Evolutionary conservation across 148 eudicot species (phyloP), one percentile per base, ranked within the genome.

Genomic region (Rhododendron simsii): DNA sequence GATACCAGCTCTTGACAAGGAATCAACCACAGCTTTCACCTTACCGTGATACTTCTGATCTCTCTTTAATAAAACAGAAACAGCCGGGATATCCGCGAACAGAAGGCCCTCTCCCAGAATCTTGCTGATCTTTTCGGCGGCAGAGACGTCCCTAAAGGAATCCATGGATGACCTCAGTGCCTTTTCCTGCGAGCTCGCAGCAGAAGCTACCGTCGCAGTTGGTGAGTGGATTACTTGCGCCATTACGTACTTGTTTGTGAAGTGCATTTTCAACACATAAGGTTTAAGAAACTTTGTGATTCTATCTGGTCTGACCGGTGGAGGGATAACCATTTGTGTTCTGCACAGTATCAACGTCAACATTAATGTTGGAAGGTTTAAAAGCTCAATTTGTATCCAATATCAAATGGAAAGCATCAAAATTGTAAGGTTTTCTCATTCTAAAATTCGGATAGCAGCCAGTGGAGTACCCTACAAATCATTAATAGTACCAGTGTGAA

Each of bases 1-100:
- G 10, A 96, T 92, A 23, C 99, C 99, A 55, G 91, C 92, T 76
- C 90, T 92, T 57, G 84, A 89, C 92, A 96, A 65, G 85, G 92
- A 89, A 91, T 96, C 98, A 74, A 96, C 80, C 20, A 96, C 93
- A 20, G 99, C 98, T 88, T 93, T 96, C 83, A 96, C 91, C 93
- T 96, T 96, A 47, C 98, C 99, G 51, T 96, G 98, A 91, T 96
- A 96, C 85, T 90, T 96, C 85, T 96, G 98, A 30, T 96, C 96
- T 89, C 89, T 91, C 89, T 92, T 96, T 50, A 91, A 84, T 78
- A 85, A 87, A 61, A 96, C 89, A 37, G 97, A 84, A 59, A 96
- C 98, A 57, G 97, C 99, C 3, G 98, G 96, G 39, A 96, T 94
- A 10, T 93, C 86, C 77, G 89, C 88, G 4, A 87, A 63, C 81